Conservation (phyloP, 78 protist genomes). For the Dictyostelium firmibasis region DNA sequence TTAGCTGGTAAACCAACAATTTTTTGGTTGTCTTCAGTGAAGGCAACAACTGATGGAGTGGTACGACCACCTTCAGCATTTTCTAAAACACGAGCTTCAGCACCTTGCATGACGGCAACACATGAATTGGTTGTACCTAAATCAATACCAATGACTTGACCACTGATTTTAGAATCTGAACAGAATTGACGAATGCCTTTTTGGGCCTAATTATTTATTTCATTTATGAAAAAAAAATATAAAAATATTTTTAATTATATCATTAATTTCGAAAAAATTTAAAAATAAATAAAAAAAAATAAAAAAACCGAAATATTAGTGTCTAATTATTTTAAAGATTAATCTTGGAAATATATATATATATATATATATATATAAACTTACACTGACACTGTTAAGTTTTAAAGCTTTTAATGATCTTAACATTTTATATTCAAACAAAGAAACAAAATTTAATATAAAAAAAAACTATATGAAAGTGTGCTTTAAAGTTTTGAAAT, state of each 20-base stretch:
- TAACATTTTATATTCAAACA: constrained; percentile 8
- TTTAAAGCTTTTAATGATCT: constrained; percentile 20
- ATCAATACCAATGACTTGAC: constrained; percentile 97
- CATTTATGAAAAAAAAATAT: not conserved
- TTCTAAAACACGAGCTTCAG: constrained; percentile 78
- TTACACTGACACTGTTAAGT: constrained; percentile 1
- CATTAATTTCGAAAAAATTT: not conserved
- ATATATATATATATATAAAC: not conserved
- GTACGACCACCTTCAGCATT: constrained; percentile 95
- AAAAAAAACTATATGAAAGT: not conserved
- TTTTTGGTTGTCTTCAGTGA: constrained; percentile 82
- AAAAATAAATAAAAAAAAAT: not conserved
- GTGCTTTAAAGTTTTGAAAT: not conserved
- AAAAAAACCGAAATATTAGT: not conserved
- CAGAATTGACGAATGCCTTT: constrained; percentile 44
- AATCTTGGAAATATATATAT: not conserved
- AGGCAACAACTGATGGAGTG: constrained; percentile 92
- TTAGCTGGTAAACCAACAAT: constrained; percentile 87
- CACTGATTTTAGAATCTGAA: constrained; percentile 45
- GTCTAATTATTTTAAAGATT: not conserved
- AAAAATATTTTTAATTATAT: not conserved
- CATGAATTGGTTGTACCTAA: constrained; percentile 99
- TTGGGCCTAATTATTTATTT: not conserved
- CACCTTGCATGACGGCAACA: constrained; percentile 96
- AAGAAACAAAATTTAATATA: not conserved